These are phyloP conservation scores for Phialophora verrucosa DNA, from an alignment of 2,329 filamentous ascomycete species.

Conservation along the genomic window DNA sequence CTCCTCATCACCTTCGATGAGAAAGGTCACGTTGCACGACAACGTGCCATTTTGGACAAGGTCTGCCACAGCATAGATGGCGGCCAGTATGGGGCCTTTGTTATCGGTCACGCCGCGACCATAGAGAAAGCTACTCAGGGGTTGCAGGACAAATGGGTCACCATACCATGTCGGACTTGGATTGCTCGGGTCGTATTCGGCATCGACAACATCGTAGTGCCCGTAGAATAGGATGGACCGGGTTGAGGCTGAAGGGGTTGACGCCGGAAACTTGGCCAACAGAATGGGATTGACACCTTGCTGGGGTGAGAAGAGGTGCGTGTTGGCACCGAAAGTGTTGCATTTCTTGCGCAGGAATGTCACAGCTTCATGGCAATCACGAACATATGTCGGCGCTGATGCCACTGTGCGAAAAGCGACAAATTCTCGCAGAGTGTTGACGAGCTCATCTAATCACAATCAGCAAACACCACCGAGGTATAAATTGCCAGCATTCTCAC, in stretches of 20 bases:
- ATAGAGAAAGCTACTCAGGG: conserved; percentile 90
- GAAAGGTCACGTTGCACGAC: conserved; percentile 85
- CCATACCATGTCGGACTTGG: conserved; percentile 69
- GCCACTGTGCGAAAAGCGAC: conserved; percentile 92
- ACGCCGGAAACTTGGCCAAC: conserved; percentile 78
- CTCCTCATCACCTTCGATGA: conserved; percentile 97
- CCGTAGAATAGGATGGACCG: conserved; percentile 96
- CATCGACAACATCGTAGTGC: conserved; percentile 95
- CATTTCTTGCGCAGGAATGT: conserved; percentile 89
- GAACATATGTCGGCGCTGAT: conserved; percentile 80
- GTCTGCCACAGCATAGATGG: conserved; percentile 90
- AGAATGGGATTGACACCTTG: conserved; percentile 89
- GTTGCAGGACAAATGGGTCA: conserved; percentile 88
- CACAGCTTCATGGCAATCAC: conserved; percentile 90
- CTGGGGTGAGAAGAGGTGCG: conserved; percentile 85
- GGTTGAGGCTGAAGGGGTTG: conserved; percentile 43
- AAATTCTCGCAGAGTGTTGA: conserved; percentile 80
- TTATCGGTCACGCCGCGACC: conserved; percentile 97
- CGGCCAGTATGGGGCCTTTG: conserved; percentile 93
- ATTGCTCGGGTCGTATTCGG: conserved; percentile 58
- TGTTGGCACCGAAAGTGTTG: conserved; percentile 86
- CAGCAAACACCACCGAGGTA: neutral
- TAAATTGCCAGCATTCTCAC: conserved; percentile 43
- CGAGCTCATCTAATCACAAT: conserved; percentile 57
- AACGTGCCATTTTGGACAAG: conserved; percentile 82